Percentiles rank a stretch among this genome's conserved stretches.
Evolutionary conservation across 495 filamentous ascomycete species (phyloP).

Genomic region (Hypoxylon trugodes): DNA sequence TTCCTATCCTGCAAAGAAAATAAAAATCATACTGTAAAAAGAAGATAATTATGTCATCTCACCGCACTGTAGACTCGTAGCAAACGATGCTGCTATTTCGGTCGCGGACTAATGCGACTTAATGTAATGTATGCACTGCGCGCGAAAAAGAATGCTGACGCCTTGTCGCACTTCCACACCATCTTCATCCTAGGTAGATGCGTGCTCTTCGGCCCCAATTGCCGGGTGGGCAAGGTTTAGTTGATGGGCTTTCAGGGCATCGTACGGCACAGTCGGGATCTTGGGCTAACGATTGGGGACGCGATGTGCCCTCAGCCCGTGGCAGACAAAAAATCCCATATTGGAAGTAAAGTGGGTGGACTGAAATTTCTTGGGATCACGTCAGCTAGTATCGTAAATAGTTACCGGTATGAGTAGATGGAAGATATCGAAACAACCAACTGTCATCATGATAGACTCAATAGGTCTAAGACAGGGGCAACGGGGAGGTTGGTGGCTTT

Average conservation of each 20-base stretch:
- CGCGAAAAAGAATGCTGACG: constrained; percentile 22
- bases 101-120: constrained; percentile 27
- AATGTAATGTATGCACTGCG: constrained; percentile 35
- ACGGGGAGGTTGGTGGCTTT: constrained; percentile 9
- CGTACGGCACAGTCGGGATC: constrained; percentile 16
- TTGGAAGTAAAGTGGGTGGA: constrained; percentile 29
- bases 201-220: constrained; percentile 18
- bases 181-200: neutral
- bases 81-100: constrained; percentile 32
- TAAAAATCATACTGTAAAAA: neutral
- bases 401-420: too few species aligned
- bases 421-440: constrained; percentile 22
- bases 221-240: constrained; percentile 2
- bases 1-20: neutral
- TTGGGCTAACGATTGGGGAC: constrained; percentile 23
- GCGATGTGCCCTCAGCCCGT: constrained; percentile 20
- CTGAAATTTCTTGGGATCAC: constrained; percentile 28
- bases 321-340: constrained; percentile 7
- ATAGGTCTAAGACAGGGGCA: constrained; percentile 13
- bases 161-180: constrained; percentile 7
- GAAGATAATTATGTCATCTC: constrained; percentile 27
- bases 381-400: constrained; percentile 38
- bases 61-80: neutral
- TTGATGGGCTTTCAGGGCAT: constrained; percentile 13
- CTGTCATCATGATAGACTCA: constrained; percentile 39